Base-by-base conservation (phyloP, 192 early-diverging fungal genomes). In the Gigaspora rosea region DNA sequence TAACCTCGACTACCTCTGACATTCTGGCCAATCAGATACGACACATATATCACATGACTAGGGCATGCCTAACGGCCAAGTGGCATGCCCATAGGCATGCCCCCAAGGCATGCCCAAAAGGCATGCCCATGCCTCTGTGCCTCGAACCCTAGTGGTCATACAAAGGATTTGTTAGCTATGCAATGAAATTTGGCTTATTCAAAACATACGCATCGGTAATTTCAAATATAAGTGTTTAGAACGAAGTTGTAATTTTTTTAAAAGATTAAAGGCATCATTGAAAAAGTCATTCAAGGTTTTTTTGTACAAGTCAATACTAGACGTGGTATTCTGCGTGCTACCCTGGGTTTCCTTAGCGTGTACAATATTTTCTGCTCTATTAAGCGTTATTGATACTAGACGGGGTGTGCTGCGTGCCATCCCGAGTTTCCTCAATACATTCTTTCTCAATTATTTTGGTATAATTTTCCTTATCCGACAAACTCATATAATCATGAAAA, bases 261-360 rank as follows among this genome's bases (percentile, higher is more conserved):
- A 22, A 63, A 63, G 57, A 50, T 66, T n/a, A 48, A 76, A 76
- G 57, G 64, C 76, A 62, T 15, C 48, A 54, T 35, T 77, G 58
- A 77, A 77, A 32, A 68, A 52, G 12, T 58, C 52, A 35, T 65
- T 77, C 9, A 77, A 77, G 65, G 76, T 56, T 68, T 27, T 27
- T 27, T 27, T 27, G 27, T 27, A 27, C 65, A 77, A 48, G 65
- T 77, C 65, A 71, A 78, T 78, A 78, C 67, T 71, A 76, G 27
- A 76, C 75, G n/a, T 46, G 49, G 62, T 67, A 41, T 35, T 51
- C 46, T 67, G 15, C 1, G 63, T 41, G 59, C 75, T 27, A 66
- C 41, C 15, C 76, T 69, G 66, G 65, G 76, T 78, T 71, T 70
- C 76, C 66, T 78, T 70, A 65, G 67, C 50, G 41, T 78, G 76